phyloP scores from a whole-genome alignment of 2,329 filamentous ascomycete species.

The Fusarium sulawesiense region DNA sequence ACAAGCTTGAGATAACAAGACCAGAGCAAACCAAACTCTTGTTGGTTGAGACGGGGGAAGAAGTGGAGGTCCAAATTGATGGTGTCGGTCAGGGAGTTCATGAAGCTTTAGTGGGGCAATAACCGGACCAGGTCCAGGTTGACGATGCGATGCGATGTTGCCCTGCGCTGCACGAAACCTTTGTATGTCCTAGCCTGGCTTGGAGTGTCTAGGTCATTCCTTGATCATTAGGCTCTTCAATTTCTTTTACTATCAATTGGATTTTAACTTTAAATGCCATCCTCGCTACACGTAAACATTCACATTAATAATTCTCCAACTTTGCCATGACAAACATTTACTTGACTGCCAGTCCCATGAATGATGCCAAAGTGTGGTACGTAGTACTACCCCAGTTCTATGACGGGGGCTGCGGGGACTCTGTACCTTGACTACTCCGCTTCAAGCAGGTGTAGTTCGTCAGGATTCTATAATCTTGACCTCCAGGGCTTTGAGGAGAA shows the following conservation, averaged over 20 bases:
- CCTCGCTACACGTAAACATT: not conserved
- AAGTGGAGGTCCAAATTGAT: slow-evolving; percentile 19
- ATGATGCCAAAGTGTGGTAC: slow-evolving; percentile 23
- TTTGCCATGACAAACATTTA: slow-evolving; percentile 7
- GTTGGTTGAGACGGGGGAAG: slow-evolving; percentile 24
- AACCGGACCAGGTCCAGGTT: slow-evolving; percentile 6
- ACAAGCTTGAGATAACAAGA: slow-evolving; percentile 20
- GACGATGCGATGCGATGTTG: slow-evolving; percentile 14
- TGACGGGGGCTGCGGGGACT: slow-evolving; percentile 30
- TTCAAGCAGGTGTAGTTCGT: slow-evolving; percentile 20
- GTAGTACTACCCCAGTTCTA: slow-evolving; percentile 24
- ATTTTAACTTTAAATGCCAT: not conserved
- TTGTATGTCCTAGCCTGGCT: not conserved
- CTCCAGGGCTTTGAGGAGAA: not conserved
- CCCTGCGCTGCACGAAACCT: slow-evolving; percentile 13
- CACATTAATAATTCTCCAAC: too few species aligned
- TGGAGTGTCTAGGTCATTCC: slow-evolving; percentile 8
- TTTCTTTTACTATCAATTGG: not conserved
- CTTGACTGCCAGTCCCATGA: not conserved
- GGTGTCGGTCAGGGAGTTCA: slow-evolving; percentile 18
- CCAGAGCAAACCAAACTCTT: slow-evolving; percentile 18
- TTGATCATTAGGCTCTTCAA: not conserved
- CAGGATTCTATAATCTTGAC: slow-evolving; percentile 7
- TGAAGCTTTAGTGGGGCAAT: slow-evolving; percentile 32
- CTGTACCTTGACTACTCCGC: slow-evolving; percentile 12